These are phyloP conservation scores for Cordyceps sp. DNA, from an alignment of 2,329 filamentous ascomycete genomes.

Conservation along the genomic window DNA sequence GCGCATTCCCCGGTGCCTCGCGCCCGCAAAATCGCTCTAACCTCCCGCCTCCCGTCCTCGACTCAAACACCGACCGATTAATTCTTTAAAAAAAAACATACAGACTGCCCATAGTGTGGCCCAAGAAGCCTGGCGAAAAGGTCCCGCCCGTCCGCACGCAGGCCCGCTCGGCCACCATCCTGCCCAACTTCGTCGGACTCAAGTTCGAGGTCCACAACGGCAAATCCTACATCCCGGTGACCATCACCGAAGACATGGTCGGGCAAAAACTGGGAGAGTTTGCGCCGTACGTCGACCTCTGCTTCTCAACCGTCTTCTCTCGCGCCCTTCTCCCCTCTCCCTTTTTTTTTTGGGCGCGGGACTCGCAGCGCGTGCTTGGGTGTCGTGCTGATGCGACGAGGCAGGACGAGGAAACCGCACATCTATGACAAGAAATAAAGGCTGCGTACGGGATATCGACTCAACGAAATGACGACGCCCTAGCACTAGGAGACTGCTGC, in stretches of 20 bases:
- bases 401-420: conserved; percentile 42
- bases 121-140: conserved; percentile 41
- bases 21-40: not conserved
- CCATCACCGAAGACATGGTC: conserved; percentile 89
- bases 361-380: not conserved
- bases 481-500: too few species aligned
- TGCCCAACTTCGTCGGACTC: conserved; percentile 82
- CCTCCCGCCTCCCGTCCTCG: not conserved
- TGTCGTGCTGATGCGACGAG: not conserved
- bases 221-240: conserved; percentile 68
- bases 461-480: too few species aligned
- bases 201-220: conserved; percentile 87
- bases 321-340: not conserved
- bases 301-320: not conserved
- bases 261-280: conserved; percentile 92
- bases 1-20: conserved; percentile 3
- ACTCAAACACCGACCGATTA: not conserved
- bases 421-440: conserved; percentile 28
- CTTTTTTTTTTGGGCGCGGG: too few species aligned
- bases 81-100: not conserved
- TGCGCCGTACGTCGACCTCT: conserved; percentile 47
- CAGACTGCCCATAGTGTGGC: conserved; percentile 48
- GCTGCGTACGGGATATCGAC: too few species aligned
- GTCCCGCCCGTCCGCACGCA: conserved; percentile 67
- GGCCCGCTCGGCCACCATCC: conserved; percentile 73